A percentile compares a stretch with the other conserved stretches of the same genome.
These are phyloP conservation scores for Fusarium paranaense DNA, from an alignment of 2,329 filamentous ascomycete species.

Conservation along the genomic window DNA sequence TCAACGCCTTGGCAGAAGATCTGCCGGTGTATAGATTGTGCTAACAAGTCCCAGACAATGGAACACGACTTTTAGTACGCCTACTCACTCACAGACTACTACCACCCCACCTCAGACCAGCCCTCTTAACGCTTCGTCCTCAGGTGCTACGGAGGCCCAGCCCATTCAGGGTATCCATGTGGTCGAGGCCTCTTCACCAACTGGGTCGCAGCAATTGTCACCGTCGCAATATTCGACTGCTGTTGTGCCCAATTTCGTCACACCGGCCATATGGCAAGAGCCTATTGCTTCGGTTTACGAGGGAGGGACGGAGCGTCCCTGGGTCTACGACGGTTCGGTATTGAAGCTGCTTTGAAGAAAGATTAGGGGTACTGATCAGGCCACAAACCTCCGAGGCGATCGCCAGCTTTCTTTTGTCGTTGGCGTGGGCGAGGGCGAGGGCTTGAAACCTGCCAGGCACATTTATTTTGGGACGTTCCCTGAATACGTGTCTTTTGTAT, in stretches of 20 bases:
- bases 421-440: too few relatives aligned
- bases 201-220: slow-evolving; percentile 59
- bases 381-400: too few relatives aligned
- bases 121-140: slow-evolving; percentile 65
- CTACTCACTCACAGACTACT: slow-evolving; percentile 49
- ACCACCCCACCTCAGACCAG: slow-evolving; percentile 57
- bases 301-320: slow-evolving; percentile 69
- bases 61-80: slow-evolving; percentile 92
- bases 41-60: slow-evolving; percentile 75
- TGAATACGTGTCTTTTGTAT: too few relatives aligned
- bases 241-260: slow-evolving; percentile 70
- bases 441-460: too few relatives aligned
- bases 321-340: slow-evolving; percentile 64
- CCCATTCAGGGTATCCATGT: slow-evolving; percentile 66
- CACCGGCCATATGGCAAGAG: slow-evolving; percentile 79
- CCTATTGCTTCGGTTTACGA: slow-evolving; percentile 77
- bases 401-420: too few relatives aligned
- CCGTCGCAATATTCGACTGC: slow-evolving; percentile 65
- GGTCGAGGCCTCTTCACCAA: slow-evolving; percentile 57
- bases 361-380: slow-evolving; percentile 8
- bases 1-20: too few relatives aligned
- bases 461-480: too few relatives aligned
- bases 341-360: slow-evolving; percentile 46
- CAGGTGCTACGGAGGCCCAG: slow-evolving; percentile 66
- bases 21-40: not conserved